Conservation (phyloP, 1,139 yeast genomes). For the Candida sp. region DNA sequence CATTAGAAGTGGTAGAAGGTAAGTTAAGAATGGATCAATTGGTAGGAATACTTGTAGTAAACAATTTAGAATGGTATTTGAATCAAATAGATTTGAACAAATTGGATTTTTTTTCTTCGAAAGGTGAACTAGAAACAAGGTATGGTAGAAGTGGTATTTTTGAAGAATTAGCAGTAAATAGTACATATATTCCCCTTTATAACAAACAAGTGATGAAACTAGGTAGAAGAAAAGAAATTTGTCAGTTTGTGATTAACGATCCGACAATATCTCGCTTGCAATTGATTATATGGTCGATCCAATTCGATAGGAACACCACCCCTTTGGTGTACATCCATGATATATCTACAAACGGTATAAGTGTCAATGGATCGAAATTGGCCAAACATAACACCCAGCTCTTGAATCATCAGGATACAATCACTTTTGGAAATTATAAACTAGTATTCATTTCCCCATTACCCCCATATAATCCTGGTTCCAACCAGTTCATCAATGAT, state of each 20-base stretch:
- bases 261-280: constrained; percentile 37
- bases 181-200: constrained; percentile 8
- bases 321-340: constrained; percentile 56
- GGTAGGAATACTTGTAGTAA: neutral
- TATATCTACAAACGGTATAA: constrained; percentile 52
- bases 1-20: neutral
- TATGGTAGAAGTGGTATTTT: neutral
- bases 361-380: constrained; percentile 34
- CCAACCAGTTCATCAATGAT: constrained; percentile 8
- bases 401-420: constrained; percentile 41
- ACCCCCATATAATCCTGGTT: neutral
- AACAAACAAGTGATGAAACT: constrained; percentile 9
- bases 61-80: neutral
- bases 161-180: neutral
- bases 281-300: constrained; percentile 44
- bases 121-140: neutral
- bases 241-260: constrained; percentile 10
- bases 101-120: neutral
- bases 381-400: constrained; percentile 29
- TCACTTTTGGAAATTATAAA: constrained; percentile 27
- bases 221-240: constrained; percentile 11
- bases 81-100: neutral
- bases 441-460: constrained; percentile 9
- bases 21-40: neutral
- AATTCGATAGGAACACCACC: constrained; percentile 46